These are phyloP conservation scores for Melampsora abietis-canadensis DNA, from an alignment of 1,284 basidiomycete genomes.

Conservation along the genomic window DNA sequence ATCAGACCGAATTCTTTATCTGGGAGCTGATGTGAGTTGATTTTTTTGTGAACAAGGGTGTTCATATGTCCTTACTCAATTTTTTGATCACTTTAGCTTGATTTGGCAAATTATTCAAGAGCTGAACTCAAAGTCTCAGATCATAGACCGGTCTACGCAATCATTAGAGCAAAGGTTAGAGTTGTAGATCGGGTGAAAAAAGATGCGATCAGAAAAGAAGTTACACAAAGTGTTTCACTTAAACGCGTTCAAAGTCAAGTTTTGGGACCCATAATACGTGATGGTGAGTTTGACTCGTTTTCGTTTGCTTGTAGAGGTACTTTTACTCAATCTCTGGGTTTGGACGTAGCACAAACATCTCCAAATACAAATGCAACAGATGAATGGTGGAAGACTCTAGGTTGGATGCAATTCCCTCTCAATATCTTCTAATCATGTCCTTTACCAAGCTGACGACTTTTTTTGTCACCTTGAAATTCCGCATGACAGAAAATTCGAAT, in stretches of 20 bases:
- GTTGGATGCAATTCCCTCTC: neutral
- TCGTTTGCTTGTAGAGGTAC: too few relatives aligned
- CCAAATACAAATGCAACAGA: neutral
- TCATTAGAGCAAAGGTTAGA: conserved; percentile 73
- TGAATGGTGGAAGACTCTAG: conserved; percentile 37
- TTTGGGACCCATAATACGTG: conserved; percentile 10
- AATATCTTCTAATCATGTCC: neutral
- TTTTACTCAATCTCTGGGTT: neutral
- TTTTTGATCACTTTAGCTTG: conserved; percentile 47
- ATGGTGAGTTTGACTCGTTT: neutral
- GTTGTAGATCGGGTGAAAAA: conserved; percentile 74
- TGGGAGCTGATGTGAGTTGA: conserved; percentile 66
- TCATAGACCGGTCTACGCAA: conserved; percentile 86
- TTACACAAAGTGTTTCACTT: conserved; percentile 10
- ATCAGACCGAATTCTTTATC: conserved; percentile 83
- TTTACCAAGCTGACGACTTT: neutral
- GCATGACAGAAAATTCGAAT: conserved; percentile 14
- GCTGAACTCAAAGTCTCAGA: conserved; percentile 84
- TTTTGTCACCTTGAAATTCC: neutral
- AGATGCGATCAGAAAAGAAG: conserved; percentile 54
- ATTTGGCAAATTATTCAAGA: conserved; percentile 56
- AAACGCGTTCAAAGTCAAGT: conserved; percentile 7
- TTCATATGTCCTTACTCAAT: conserved; percentile 15
- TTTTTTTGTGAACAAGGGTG: conserved; percentile 59
- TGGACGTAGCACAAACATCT: neutral